phyloP scores from a whole-genome alignment of 2,329 filamentous ascomycete species.

The Epichloe hybrida region DNA sequence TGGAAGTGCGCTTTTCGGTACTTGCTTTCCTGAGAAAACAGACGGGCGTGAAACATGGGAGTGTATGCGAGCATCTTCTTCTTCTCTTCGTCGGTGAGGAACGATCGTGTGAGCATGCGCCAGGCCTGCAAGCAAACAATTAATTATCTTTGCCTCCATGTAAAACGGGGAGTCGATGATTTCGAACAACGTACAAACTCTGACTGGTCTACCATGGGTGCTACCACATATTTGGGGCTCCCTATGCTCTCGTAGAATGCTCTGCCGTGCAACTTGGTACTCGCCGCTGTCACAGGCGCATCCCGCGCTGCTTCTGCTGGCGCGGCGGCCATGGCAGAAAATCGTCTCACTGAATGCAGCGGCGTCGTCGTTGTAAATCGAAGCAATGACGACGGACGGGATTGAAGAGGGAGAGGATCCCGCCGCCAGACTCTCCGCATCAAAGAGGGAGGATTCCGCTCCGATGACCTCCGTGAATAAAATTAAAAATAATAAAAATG shows the following conservation, averaged over 20 bases:
- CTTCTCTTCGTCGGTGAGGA: slow-evolving; percentile 55
- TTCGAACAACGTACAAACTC: slow-evolving; percentile 63
- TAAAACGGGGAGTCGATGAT: not conserved
- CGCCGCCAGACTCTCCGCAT: slow-evolving; percentile 2
- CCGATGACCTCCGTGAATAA: not conserved
- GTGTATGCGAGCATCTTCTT: slow-evolving; percentile 71
- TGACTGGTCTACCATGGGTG: slow-evolving; percentile 96
- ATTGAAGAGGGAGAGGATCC: not conserved
- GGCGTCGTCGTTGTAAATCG: not conserved
- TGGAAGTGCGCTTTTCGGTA: slow-evolving; percentile 78
- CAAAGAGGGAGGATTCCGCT: not conserved
- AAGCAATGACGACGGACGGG: not conserved
- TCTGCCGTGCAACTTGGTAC: slow-evolving; percentile 60
- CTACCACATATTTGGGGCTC: slow-evolving; percentile 77
- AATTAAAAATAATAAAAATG: not conserved
- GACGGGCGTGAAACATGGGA: slow-evolving; percentile 88
- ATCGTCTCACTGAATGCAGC: slow-evolving; percentile 6
- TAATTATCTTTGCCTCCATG: not conserved
- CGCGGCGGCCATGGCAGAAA: slow-evolving; percentile 21
- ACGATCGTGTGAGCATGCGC: slow-evolving; percentile 91
- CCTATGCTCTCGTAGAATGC: slow-evolving; percentile 94
- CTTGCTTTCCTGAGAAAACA: slow-evolving; percentile 64
- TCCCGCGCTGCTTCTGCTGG: slow-evolving; percentile 9
- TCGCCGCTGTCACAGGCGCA: slow-evolving; percentile 22
- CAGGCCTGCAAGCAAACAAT: slow-evolving; percentile 55